Evolutionary conservation across 352 stramenopile species (phyloP), one percentile per base, ranked within the genome.

Genomic region (Globisporangium okanoganense): DNA sequence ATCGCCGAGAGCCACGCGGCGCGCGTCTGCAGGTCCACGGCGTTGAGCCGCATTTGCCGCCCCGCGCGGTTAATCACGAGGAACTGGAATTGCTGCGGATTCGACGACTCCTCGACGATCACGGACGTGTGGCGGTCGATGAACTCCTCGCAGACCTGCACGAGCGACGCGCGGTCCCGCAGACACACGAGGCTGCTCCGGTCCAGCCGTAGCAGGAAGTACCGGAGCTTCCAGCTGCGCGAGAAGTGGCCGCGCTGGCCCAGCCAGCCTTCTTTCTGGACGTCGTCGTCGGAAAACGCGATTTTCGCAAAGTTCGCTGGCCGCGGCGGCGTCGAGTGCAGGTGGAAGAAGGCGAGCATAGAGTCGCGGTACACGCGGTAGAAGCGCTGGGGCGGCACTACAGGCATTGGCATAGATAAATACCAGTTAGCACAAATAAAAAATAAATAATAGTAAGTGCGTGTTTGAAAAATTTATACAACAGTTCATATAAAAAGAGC

Each of bases 111-210:
- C 58, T 94, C 82, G 9, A 76, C 62, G 10, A 85, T 35, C 31
- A 91, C 62, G 16, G 86, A 88, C 49, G 86, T 95, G 51, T 92
- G 79, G n/a, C 71, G 66, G 50, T 90, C 82, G 63, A 95, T 92
- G 0, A 78, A 61, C 24, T 85, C 80, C 41, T 94, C 82, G 22
- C 65, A 77, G 14, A 90, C 65, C 49, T 88, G 75, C 16, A 95
- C 72, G 53, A 94, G 79, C 18, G 81, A 92, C 44, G 78, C 71
- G 9, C 76, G 66, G 41, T 95, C 86, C 44, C 78, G 81, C 1
- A 95, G 72, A 71, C 85, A 91, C 18, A 95, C 73, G 9, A 95
- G 72, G 40, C 73, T 82, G 55, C 85, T 92, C 0, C 75, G 82
- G 52, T 93, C 84, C 41, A 67, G 73, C 0, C 80, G 72, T 5